Evolutionary conservation across 495 filamentous ascomycete genomes (phyloP).

Genomic region (Daldinia childiae): DNA sequence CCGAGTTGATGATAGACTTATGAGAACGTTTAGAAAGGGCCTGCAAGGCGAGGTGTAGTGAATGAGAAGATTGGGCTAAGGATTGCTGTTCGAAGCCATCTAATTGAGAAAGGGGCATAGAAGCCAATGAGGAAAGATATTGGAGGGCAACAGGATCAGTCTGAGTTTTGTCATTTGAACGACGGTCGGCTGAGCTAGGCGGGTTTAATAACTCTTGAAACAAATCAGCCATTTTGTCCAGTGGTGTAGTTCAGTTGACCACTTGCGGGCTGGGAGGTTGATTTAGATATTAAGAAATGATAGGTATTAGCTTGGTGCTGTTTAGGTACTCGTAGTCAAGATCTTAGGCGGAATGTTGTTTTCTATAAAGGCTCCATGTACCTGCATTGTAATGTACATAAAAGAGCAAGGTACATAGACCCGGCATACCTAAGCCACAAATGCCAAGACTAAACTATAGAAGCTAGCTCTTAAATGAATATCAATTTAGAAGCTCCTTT

Average conservation of each 20-base stretch:
- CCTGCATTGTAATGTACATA: neutral
- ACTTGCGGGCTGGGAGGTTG: neutral
- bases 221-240: conserved; percentile 69
- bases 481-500: neutral
- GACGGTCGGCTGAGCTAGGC: conserved; percentile 20
- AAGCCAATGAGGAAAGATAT: conserved; percentile 84
- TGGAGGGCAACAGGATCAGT: conserved; percentile 76
- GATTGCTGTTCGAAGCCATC: conserved; percentile 79
- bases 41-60: conserved; percentile 86
- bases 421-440: neutral
- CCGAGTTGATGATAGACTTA: conserved; percentile 82
- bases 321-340: neutral
- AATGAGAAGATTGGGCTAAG: conserved; percentile 81
- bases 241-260: neutral
- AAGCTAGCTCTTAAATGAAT: neutral
- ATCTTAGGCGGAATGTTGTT: neutral
- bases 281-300: neutral
- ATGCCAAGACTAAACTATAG: neutral
- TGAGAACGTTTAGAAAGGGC: conserved; percentile 92
- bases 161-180: conserved; percentile 63
- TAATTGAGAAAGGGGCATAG: conserved; percentile 78
- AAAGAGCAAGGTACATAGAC: neutral
- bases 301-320: neutral
- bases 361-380: neutral
- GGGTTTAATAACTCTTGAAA: conserved; percentile 73